Evolutionary conservation across 176 grass and related monocot species (phyloP), one percentile per base, ranked within the genome.

Genomic region (Leersia perrieri): DNA sequence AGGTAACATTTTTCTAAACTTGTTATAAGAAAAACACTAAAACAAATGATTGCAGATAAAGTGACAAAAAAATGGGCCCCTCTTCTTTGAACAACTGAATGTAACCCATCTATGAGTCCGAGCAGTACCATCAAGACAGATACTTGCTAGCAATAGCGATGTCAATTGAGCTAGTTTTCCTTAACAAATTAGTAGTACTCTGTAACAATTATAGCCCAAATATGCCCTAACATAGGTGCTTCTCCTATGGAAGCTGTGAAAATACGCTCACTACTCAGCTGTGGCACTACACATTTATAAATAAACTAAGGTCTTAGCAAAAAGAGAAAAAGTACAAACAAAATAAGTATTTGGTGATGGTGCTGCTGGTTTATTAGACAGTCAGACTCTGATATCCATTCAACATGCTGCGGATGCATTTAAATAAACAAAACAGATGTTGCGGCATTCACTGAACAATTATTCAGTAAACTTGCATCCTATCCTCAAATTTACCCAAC

Each of bases 391-490:
- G 57, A 53, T 80, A 22, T 68, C 23, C 44, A 68, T 15, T 27
- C 11, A 12, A 69, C 44, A 27, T 27, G 41, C 34, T 3, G 51
- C 36, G 53, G 69, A 68, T 5, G 18, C 23, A 30, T 80, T 69
- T 33, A 69, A 58, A 20, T 26, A 32, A 36, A 68, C 20, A 35
- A 28, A 35, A 44, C 22, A 81, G 57, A 31, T 31, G 1, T 41
- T 8, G 33, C 45, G 40, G 35, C 27, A 81, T 82, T 11, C 64
- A 20, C 25, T 60, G 5, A 38, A 38, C 20, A 34, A 60, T 34
- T 42, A 61, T 84, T 77, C 73, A 79, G 16, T 14, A 86, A 68
- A 3, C 66, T 31, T 35, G 13, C 57, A 68, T 57, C 7, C 26
- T 32, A 70, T 44, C 26, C 7, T 44, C 0, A 18, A 75, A 0